Evolutionary conservation across 1,284 basidiomycete species (phyloP), one percentile per base, ranked within the genome.

Genomic region (Naganishia cerealis): DNA sequence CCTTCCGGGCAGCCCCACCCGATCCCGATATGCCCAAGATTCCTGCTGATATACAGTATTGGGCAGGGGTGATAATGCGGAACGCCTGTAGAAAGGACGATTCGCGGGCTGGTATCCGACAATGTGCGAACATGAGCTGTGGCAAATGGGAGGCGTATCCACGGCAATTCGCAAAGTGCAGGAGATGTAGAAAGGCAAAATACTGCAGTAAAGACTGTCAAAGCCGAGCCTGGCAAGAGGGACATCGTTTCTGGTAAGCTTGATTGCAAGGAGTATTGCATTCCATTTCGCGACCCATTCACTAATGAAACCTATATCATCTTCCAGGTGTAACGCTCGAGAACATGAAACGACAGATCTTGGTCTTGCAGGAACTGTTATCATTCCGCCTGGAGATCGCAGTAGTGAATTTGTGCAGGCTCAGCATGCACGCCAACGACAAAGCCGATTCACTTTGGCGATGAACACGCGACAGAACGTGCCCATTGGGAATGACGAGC

Each of bases 51-150:
- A 96, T 99, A 61, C 93, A 98, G 81, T 98, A 97, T 77, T 99
- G 95, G 96, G 95, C 95, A 0, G 94, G 94, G 3, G 95, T 98
- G 15, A 97, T 98, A 76, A 99, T 99, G 95, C 86, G 96, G 63
- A 99, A 99, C 78, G 95, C 96, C 8, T 99, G 95, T 81, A 85
- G 95, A 77, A 99, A 99, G 84, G 95, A 99, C 76, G 94, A 97
- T 71, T 87, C 84, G 57, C 83, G 90, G 54, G 93, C 93, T 70
- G 96, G 96, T 4, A 94, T 98, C 71, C 83, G 95, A 69, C 96
- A 98, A 79, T 99, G 95, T 83, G 96, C 96, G 5, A 96, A 97
- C 78, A 98, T 96, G 92, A 85, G 90, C 57, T 99, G 96, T 75
- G 95, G 95, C 0, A 87, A 87, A 73, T 98, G 95, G 96, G 95